Evolutionary conservation across 768 basidiomycete species (phyloP), one percentile per base, ranked within the genome.

Genomic region (Hygrophoropsis aurantiaca): DNA sequence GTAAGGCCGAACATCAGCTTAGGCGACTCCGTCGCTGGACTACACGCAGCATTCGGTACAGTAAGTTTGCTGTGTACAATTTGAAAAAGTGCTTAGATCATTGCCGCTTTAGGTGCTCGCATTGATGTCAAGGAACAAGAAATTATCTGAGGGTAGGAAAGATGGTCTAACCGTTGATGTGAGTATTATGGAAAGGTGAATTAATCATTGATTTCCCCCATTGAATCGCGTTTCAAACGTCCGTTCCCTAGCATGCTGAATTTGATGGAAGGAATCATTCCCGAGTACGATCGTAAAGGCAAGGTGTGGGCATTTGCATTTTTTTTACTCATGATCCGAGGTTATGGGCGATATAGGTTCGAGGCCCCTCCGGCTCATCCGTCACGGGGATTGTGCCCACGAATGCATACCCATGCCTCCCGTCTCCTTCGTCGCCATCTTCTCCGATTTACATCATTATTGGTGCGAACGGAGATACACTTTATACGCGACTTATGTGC

Each of bases 371-470:
- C 8, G 85, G 85, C 18, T 86, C 85, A 5, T 86, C 84, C 3
- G 74, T 87, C 23, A 87, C 84, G 0, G 85, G 85, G 1, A 85
- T 87, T 32, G 85, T 87, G 7, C 84, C 85, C 1, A 86, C 84
- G 9, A 87, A 87, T 54, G 84, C 84, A 4, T 85, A 85, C 58
- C 84, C 84, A 3, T 86, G 84, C 64, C 69, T 74, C 20, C 75
- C 82, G 7, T 68, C 75, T 10, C 63, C 55, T 1, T 50, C 70
- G 27, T 49, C 75, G 0, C 71, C 75, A 2, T 48, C 56, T 2
- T 62, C 65, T 0, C 78, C 77, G 0, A 72, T 74, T 4, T 87
- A 82, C 58, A 71, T 85, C 44, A 82, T 87, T 54, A 85, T 87
- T 53, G 85, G 84, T 30, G 84, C 81, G 21, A 87, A 87, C 53